Evolutionary conservation across 1,284 basidiomycete genomes (phyloP).

Genomic region (Melampsora americana): DNA sequence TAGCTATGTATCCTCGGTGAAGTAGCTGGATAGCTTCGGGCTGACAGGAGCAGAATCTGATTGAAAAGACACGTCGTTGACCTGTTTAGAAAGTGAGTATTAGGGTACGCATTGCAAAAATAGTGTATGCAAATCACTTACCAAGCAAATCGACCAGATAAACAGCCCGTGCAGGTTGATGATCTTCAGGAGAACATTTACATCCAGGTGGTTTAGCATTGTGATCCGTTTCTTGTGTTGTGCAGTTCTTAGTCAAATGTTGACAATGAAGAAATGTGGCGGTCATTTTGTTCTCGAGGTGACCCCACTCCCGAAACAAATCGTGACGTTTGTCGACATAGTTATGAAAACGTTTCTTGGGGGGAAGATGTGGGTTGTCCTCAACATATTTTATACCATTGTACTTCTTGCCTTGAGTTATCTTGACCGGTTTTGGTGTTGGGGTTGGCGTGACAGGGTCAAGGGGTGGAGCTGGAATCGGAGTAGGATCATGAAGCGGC

Average conservation of each 20-base stretch:
- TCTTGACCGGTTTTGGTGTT: too few relatives aligned
- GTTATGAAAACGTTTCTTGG: too few relatives aligned
- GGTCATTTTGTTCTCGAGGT: not conserved
- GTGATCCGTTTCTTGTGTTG: too few relatives aligned
- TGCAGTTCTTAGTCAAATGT: slow-evolving; percentile 1
- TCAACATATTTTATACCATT: too few relatives aligned
- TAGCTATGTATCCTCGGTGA: slow-evolving; percentile 5
- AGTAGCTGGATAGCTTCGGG: slow-evolving; percentile 1
- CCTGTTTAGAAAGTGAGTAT: not conserved
- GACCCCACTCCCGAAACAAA: not conserved
- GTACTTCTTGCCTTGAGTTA: too few relatives aligned
- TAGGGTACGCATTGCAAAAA: too few relatives aligned
- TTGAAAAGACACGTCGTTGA: not conserved
- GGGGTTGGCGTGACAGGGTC: too few relatives aligned
- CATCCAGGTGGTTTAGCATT: too few relatives aligned
- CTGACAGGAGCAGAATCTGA: slow-evolving; percentile 13
- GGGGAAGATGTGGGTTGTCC: too few relatives aligned
- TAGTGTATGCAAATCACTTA: not conserved
- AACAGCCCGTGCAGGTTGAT: not conserved
- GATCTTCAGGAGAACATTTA: not conserved
- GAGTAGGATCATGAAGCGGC: too few relatives aligned
- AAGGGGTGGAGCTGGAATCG: too few relatives aligned
- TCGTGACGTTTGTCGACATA: too few relatives aligned
- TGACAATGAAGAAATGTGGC: slow-evolving; percentile 4
- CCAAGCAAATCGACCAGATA: not conserved